Evolutionary conservation across 306 rosid species (phyloP).

Genomic region (Delonix regia): DNA sequence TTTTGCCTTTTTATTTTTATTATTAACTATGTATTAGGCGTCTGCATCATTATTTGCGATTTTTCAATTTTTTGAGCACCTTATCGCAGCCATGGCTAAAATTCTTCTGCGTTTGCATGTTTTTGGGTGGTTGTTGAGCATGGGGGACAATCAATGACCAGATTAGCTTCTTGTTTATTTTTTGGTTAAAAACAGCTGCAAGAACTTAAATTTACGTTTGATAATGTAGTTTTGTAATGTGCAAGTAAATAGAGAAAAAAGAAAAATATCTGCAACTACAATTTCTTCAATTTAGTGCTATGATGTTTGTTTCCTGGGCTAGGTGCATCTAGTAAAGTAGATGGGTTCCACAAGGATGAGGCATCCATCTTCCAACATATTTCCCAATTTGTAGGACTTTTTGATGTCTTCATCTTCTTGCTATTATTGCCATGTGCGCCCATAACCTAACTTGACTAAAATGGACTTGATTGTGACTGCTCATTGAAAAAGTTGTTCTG

Average conservation of each 20-base stretch:
- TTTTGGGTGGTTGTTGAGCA: slow-evolving; percentile 27
- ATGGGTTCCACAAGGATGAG: slow-evolving; percentile 5
- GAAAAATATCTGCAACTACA: neutral
- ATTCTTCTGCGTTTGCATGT: slow-evolving; percentile 29
- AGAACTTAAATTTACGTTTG: slow-evolving; percentile 29
- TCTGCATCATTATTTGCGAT: slow-evolving; percentile 20
- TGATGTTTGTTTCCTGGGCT: slow-evolving; percentile 24
- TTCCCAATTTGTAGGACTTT: slow-evolving; percentile 22
- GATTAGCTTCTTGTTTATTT: neutral
- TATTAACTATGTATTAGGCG: neutral
- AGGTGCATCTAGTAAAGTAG: neutral
- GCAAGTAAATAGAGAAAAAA: neutral
- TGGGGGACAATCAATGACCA: slow-evolving; percentile 5
- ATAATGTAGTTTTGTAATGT: slow-evolving; percentile 20
- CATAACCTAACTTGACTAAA: slow-evolving; percentile 10
- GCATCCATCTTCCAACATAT: neutral
- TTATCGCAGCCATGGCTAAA: neutral
- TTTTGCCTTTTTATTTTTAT: neutral
- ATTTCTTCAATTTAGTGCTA: slow-evolving; percentile 25
- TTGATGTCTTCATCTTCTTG: slow-evolving; percentile 26
- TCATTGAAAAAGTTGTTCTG: slow-evolving; percentile 1
- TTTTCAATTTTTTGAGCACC: slow-evolving; percentile 11
- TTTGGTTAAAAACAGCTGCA: slow-evolving; percentile 1
- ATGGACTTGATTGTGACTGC: neutral
- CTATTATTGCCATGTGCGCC: slow-evolving; percentile 8